Conservation (phyloP, 345 rosid species). For the Boechera stricta region DNA sequence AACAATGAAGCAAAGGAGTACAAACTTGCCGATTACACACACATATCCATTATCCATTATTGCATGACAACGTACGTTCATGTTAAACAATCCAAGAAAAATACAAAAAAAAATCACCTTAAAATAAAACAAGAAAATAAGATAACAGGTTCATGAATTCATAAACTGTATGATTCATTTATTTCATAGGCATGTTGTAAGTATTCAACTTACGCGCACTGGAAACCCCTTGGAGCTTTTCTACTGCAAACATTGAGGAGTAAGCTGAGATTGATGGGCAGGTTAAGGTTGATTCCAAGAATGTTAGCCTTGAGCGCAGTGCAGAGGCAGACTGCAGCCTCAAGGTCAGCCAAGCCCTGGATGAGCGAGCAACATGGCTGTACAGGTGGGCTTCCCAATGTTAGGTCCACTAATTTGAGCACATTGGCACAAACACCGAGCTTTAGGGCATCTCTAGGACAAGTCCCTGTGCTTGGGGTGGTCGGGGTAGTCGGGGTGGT, state of each 20-base stretch:
- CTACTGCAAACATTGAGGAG: constrained; percentile 51
- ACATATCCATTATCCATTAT: constrained; percentile 13
- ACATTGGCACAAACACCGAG: constrained; percentile 49
- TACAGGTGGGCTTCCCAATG: constrained; percentile 49
- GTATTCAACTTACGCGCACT: constrained; percentile 42
- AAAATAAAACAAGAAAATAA: neutral
- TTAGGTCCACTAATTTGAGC: constrained; percentile 47
- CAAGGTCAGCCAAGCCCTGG: constrained; percentile 53
- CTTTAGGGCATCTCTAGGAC: constrained; percentile 51
- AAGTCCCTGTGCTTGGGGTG: constrained; percentile 28
- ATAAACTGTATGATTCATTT: neutral
- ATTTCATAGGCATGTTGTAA: constrained; percentile 1
- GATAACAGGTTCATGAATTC: neutral
- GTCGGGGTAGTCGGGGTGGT: neutral
- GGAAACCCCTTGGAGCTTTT: constrained; percentile 41
- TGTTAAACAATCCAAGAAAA: neutral
- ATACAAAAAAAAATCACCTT: neutral
- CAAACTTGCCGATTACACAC: constrained; percentile 24
- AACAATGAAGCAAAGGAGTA: constrained; percentile 22
- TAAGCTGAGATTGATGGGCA: constrained; percentile 52
- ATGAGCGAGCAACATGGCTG: constrained; percentile 52
- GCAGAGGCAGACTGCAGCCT: constrained; percentile 63
- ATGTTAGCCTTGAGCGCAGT: constrained; percentile 49
- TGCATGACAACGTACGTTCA: constrained; percentile 25
- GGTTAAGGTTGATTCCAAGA: constrained; percentile 53